These are phyloP conservation scores for Cadophora sp. DNA, from an alignment of 2,329 filamentous ascomycete species.

Conservation along the genomic window DNA sequence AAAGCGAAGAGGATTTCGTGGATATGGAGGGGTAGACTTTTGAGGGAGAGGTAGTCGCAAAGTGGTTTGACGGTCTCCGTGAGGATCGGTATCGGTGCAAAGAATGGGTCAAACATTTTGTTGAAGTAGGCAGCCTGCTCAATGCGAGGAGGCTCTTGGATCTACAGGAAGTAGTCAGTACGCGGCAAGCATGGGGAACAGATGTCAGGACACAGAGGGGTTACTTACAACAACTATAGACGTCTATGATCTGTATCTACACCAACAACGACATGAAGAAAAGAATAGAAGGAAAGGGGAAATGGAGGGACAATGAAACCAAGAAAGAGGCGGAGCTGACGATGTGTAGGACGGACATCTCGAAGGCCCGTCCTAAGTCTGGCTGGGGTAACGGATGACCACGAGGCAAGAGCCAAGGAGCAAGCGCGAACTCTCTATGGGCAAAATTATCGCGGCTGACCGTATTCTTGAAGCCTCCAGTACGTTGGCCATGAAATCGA, in stretches of 20 bases:
- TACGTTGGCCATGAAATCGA: conserved; percentile 15
- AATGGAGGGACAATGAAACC: not conserved
- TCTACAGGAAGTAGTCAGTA: conserved; percentile 4
- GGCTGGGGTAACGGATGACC: not conserved
- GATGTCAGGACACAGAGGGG: not conserved
- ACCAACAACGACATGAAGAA: not conserved
- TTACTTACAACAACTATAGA: not conserved
- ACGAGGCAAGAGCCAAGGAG: conserved; percentile 10
- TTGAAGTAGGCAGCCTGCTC: not conserved
- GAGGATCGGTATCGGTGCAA: conserved; percentile 58
- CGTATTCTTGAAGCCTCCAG: conserved; percentile 9
- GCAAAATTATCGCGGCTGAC: conserved; percentile 7
- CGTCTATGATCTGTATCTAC: not conserved
- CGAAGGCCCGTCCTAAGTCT: not conserved
- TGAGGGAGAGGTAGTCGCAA: conserved; percentile 65
- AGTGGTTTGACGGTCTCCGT: conserved; percentile 61
- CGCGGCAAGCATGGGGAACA: not conserved
- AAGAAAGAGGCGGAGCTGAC: conserved; percentile 1
- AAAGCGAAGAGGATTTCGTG: conserved; percentile 76
- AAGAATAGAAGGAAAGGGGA: not conserved
- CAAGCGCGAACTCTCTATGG: conserved; percentile 3
- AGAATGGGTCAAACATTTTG: conserved; percentile 75
- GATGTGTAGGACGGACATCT: conserved; percentile 15
- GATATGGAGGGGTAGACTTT: conserved; percentile 75
- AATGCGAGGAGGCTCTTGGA: not conserved